These are phyloP conservation scores for Microascus cirrosus DNA, from an alignment of 2,329 filamentous ascomycete species.

Conservation along the genomic window DNA sequence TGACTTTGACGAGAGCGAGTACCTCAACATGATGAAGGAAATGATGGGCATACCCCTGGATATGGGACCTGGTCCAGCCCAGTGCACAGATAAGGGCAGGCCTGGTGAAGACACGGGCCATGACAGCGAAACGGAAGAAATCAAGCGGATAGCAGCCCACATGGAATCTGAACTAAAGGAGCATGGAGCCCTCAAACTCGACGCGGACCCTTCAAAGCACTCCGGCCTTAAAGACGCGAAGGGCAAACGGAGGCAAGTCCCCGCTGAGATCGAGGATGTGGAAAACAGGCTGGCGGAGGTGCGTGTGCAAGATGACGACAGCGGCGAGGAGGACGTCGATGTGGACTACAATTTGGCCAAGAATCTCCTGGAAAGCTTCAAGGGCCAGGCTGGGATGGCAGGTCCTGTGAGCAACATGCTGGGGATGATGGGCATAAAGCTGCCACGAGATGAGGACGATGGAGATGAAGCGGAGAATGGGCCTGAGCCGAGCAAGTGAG, in stretches of 20 bases:
- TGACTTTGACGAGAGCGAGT: constrained; percentile 76
- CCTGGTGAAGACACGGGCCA: constrained; percentile 18
- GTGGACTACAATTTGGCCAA: constrained; percentile 72
- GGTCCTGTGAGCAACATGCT: constrained; percentile 84
- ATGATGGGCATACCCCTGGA: constrained; percentile 62
- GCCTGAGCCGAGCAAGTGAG: background rate
- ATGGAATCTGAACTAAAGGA: constrained; percentile 65
- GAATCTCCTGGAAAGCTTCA: constrained; percentile 87
- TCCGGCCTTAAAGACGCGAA: constrained; percentile 14
- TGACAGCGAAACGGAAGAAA: constrained; percentile 47
- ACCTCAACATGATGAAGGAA: constrained; percentile 78
- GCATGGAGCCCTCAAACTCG: constrained; percentile 53
- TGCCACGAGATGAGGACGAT: constrained; percentile 69
- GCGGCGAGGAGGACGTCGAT: constrained; percentile 38
- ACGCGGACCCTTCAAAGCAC: constrained; percentile 22
- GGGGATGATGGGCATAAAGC: constrained; percentile 69
- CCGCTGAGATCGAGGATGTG: background rate
- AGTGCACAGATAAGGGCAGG: background rate
- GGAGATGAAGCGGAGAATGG: constrained; percentile 18
- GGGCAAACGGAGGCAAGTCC: constrained; percentile 8
- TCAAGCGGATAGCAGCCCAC: constrained; percentile 51
- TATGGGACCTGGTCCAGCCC: background rate
- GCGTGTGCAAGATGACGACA: constrained; percentile 22
- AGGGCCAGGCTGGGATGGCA: constrained; percentile 73
- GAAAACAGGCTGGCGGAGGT: constrained; percentile 8